Evolutionary conservation across 2,329 filamentous ascomycete species (phyloP).

Genomic region (Apiospora marii): DNA sequence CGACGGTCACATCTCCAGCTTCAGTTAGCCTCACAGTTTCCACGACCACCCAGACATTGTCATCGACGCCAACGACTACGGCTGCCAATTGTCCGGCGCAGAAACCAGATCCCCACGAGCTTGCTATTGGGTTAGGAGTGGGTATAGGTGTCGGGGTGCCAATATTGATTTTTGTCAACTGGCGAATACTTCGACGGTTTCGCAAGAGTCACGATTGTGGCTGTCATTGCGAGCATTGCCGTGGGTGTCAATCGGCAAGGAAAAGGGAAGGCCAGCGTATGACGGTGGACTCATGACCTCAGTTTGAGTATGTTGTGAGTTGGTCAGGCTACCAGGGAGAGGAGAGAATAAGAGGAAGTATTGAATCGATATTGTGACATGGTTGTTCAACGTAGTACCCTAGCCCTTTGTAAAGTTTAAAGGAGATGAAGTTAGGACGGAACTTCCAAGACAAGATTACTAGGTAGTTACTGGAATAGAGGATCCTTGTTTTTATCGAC

Average conservation of each 20-base stretch:
- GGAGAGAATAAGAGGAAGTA: neutral
- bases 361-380: neutral
- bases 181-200: neutral
- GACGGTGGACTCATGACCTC: neutral
- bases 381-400: neutral
- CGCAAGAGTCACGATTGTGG: neutral
- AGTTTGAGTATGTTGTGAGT: neutral
- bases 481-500: neutral
- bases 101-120: neutral
- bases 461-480: neutral
- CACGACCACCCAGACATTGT: neutral
- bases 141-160: neutral
- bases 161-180: neutral
- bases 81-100: neutral
- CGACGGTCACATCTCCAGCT: neutral
- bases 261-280: too few species aligned
- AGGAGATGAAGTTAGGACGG: neutral
- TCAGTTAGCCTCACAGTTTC: neutral
- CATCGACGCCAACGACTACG: neutral
- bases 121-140: neutral
- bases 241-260: neutral
- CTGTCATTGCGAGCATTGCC: neutral
- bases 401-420: neutral
- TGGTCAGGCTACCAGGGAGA: neutral
- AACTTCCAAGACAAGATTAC: neutral